phyloP scores from a whole-genome alignment of 2,329 filamentous ascomycete genomes.

The Penicillium sp. region DNA sequence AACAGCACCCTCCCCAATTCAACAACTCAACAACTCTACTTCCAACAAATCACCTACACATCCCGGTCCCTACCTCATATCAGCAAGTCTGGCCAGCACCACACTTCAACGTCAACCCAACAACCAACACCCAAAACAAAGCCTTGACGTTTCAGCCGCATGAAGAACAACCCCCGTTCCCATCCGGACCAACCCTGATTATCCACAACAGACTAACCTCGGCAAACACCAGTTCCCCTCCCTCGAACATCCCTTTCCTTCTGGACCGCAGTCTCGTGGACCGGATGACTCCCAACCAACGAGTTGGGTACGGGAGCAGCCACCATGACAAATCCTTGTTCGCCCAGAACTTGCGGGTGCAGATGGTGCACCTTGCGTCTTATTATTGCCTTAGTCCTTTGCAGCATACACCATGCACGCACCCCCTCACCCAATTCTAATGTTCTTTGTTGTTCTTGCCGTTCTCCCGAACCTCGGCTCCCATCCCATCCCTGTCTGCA shows the following conservation, averaged over 20 bases:
- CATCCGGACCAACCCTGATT: constrained; percentile 4
- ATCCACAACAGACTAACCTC: not conserved
- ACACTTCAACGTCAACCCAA: not conserved
- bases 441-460: not conserved
- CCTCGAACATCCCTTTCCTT: not conserved
- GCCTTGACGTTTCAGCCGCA: constrained; percentile 6
- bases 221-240: constrained; percentile 1
- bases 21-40: not conserved
- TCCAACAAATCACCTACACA: not conserved
- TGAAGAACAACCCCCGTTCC: not conserved
- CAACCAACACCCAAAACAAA: not conserved
- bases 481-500: not conserved
- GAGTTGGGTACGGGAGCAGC: constrained; percentile 1
- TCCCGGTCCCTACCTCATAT: not conserved
- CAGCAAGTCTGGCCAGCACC: not conserved
- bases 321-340: not conserved
- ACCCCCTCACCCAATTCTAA: too few species aligned
- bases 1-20: not conserved
- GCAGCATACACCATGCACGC: not conserved
- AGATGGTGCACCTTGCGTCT: not conserved
- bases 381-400: not conserved
- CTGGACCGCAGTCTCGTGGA: constrained; percentile 10
- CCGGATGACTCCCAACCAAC: constrained; percentile 4
- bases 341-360: not conserved
- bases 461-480: not conserved